Evolutionary conservation across 345 rosid species (phyloP).

Genomic region (Salix purpurea): DNA sequence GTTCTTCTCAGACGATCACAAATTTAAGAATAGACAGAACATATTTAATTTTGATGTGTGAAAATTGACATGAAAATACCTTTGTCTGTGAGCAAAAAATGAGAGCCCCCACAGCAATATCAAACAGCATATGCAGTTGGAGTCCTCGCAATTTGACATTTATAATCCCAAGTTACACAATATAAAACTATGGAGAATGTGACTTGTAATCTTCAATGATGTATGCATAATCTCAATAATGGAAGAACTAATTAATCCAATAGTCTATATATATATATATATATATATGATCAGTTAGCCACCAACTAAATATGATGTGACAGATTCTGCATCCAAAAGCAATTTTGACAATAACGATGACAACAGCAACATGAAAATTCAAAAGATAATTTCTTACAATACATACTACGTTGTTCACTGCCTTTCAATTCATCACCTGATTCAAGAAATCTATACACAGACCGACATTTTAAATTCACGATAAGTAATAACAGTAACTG

Average conservation of each 20-base stretch:
- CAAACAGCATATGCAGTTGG: background rate
- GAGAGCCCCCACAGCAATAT: slow-evolving; percentile 1
- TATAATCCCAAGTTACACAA: background rate
- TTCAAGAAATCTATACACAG: slow-evolving; percentile 32
- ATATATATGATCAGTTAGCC: slow-evolving; percentile 29
- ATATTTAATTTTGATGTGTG: no score
- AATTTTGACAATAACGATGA: slow-evolving; percentile 9
- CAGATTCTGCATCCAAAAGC: slow-evolving; percentile 14
- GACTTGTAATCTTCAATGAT: slow-evolving; percentile 2
- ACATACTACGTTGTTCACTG: slow-evolving; percentile 17
- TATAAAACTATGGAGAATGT: slow-evolving; percentile 9
- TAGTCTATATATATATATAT: background rate
- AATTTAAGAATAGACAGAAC: no score
- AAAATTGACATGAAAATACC: no score
- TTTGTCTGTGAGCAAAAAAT: no score
- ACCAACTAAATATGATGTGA: slow-evolving; percentile 48
- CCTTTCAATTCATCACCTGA: slow-evolving; percentile 18
- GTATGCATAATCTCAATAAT: slow-evolving; percentile 23
- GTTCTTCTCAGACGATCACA: background rate
- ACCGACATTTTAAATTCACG: slow-evolving; percentile 11
- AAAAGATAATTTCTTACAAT: slow-evolving; percentile 13
- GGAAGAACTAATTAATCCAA: slow-evolving; percentile 9
- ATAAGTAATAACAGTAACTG: slow-evolving; percentile 2
- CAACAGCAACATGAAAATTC: background rate
- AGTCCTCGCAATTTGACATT: slow-evolving; percentile 19